Percentiles rank a stretch among this genome's conserved stretches.
Conservation (phyloP, 2,329 filamentous ascomycete genomes). For the Pleurostoma richardsiae region DNA sequence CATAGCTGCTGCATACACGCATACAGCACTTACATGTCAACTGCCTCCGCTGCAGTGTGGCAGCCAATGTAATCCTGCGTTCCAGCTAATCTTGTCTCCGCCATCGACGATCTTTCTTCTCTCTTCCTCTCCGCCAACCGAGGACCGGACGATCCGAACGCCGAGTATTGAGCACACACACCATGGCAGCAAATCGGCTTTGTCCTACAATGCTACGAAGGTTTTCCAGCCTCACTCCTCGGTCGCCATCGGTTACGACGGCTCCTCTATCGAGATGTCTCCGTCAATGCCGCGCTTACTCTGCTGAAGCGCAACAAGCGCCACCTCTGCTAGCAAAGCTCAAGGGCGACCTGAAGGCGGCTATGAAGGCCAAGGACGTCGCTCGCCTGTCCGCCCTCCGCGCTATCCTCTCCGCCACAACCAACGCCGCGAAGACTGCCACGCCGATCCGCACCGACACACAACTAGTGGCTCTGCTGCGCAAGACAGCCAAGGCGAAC, state of each 20-base stretch:
- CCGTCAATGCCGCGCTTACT: slow-evolving; percentile 18
- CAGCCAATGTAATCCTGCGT: no score
- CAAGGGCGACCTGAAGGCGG: slow-evolving; percentile 57
- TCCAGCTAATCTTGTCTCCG: no score
- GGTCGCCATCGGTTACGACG: no score
- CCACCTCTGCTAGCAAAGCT: slow-evolving; percentile 48
- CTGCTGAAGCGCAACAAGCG: slow-evolving; percentile 26
- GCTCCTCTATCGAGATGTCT: slow-evolving; percentile 5
- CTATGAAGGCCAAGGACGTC: slow-evolving; percentile 61
- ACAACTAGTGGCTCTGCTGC: slow-evolving; percentile 63
- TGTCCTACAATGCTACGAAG: no score
- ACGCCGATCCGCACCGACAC: slow-evolving; percentile 66
- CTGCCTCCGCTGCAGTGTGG: no score
- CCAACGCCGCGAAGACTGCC: slow-evolving; percentile 70
- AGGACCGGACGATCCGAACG: neutral
- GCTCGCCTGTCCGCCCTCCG: slow-evolving; percentile 65
- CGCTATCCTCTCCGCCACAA: slow-evolving; percentile 61
- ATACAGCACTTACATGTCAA: no score
- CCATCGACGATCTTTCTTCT: no score
- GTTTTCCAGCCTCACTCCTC: no score
- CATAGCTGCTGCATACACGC: no score
- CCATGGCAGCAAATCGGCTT: neutral
- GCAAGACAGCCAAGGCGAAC: slow-evolving; percentile 54
- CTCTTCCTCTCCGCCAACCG: neutral
- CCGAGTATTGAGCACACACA: neutral